Conservation (phyloP, 2,329 filamentous ascomycete genomes). For the Hypoxylon sp. region DNA sequence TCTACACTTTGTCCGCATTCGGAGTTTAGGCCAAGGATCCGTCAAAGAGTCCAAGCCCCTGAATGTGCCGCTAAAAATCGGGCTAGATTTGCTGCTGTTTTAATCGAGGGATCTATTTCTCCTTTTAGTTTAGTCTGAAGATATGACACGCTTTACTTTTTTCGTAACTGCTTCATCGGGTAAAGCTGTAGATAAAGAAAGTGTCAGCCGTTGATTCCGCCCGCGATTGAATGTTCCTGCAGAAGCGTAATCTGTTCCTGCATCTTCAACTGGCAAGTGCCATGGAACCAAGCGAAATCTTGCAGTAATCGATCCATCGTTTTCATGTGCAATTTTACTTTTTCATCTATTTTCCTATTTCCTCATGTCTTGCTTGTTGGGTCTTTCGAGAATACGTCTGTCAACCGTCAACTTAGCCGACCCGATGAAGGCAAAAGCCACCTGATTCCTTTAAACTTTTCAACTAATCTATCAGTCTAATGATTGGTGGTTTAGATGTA, state of each 20-base stretch:
- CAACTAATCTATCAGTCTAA: too few species aligned
- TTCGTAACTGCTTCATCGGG: too few species aligned
- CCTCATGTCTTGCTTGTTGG: too few species aligned
- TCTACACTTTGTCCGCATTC: constrained; percentile 20
- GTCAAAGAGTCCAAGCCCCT: constrained; percentile 4
- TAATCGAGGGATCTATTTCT: constrained; percentile 1
- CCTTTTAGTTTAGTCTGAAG: neutral
- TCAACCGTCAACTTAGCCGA: too few species aligned
- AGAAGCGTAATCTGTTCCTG: constrained; percentile 40
- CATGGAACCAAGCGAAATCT: constrained; percentile 8
- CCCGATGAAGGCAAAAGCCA: too few species aligned
- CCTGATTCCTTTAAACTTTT: too few species aligned
- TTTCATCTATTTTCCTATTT: too few species aligned
- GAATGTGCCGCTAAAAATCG: constrained; percentile 12
- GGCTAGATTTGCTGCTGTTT: constrained; percentile 17
- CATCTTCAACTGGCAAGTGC: constrained; percentile 29
- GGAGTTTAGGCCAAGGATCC: constrained; percentile 16
- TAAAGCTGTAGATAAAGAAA: too few species aligned
- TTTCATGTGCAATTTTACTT: too few species aligned
- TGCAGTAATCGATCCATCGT: constrained; percentile 7
- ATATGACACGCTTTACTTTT: neutral
- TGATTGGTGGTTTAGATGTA: too few species aligned
- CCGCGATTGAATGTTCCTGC: constrained; percentile 36
- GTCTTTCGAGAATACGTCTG: too few species aligned
- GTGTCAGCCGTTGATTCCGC: constrained; percentile 14